Conservation (phyloP, 176 grass and related monocot species). For the Juncus effusus region DNA sequence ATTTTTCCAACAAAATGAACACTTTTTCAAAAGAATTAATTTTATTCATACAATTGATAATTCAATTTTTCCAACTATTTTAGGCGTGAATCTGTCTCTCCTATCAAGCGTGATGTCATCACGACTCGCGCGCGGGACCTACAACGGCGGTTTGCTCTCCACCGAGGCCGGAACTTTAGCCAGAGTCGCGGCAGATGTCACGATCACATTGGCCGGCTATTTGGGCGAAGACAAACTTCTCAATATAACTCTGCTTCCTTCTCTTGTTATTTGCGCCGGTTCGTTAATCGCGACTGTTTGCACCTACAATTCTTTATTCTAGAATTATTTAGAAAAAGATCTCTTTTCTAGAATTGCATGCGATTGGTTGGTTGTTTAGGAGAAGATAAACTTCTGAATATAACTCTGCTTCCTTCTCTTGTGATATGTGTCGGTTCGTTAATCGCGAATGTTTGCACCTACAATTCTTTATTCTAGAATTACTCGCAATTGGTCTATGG, state of each 20-base stretch:
- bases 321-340: background rate
- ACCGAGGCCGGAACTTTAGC: slow-evolving; percentile 86
- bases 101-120: slow-evolving; percentile 94
- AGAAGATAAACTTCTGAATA: slow-evolving; percentile 52
- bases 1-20: too few species aligned
- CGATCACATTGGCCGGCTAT: slow-evolving; percentile 64
- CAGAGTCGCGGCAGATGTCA: slow-evolving; percentile 74
- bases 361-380: slow-evolving; percentile 40
- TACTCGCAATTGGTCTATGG: background rate
- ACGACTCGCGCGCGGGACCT: slow-evolving; percentile 71
- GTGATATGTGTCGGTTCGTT: slow-evolving; percentile 49
- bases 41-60: too few species aligned
- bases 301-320: slow-evolving; percentile 93
- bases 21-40: too few species aligned
- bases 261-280: slow-evolving; percentile 54
- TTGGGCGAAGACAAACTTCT: slow-evolving; percentile 70
- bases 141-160: slow-evolving; percentile 85
- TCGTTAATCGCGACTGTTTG: slow-evolving; percentile 56
- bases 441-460: slow-evolving; percentile 50
- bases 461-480: slow-evolving; percentile 81
- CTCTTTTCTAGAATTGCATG: too few species aligned
- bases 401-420: slow-evolving; percentile 61
- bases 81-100: slow-evolving; percentile 90
- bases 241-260: slow-evolving; percentile 78
- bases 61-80: background rate